Conservation (phyloP, 805 yeast genomes). For the Metschnikowia sp. region DNA sequence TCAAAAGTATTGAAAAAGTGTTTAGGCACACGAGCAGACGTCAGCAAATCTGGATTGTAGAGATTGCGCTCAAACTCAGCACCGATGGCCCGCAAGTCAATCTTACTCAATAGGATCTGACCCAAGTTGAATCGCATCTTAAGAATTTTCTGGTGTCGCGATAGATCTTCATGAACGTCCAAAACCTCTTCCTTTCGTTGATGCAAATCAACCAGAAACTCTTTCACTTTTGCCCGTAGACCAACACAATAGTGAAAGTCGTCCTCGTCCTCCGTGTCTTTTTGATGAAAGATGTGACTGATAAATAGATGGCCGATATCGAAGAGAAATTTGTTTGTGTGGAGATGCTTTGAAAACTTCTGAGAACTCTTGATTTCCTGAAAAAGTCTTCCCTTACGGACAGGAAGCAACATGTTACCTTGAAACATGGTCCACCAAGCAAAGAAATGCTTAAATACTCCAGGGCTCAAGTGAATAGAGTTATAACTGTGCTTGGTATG, state of each 20-base stretch:
- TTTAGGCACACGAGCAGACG: constrained; percentile 7
- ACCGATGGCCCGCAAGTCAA: constrained; percentile 59
- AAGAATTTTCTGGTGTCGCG: constrained; percentile 46
- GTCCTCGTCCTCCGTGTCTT: constrained; percentile 29
- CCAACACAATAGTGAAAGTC: constrained; percentile 64
- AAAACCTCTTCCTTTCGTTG: constrained; percentile 38
- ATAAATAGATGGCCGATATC: constrained; percentile 69
- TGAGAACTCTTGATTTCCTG: constrained; percentile 50
- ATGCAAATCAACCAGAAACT: constrained; percentile 39
- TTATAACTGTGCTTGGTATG: constrained; percentile 48
- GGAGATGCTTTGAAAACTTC: constrained; percentile 73
- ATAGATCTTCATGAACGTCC: constrained; percentile 41
- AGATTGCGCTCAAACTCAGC: constrained; percentile 41
- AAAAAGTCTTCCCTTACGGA: constrained; percentile 72
- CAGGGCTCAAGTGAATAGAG: constrained; percentile 74
- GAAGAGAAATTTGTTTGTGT: constrained; percentile 77
- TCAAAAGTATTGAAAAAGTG: constrained; percentile 42
- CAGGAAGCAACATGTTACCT: constrained; percentile 75
- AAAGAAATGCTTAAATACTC: constrained; percentile 62
- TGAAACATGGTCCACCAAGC: constrained; percentile 85
- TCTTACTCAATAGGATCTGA: constrained; percentile 50
- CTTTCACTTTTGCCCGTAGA: constrained; percentile 44
- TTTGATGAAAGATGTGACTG: constrained; percentile 65
- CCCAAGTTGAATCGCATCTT: constrained; percentile 64
- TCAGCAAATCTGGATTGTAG: constrained; percentile 14